These are phyloP conservation scores for Cutaneotrichosporon sp. DNA, from an alignment of 1,284 basidiomycete genomes.

Conservation along the genomic window DNA sequence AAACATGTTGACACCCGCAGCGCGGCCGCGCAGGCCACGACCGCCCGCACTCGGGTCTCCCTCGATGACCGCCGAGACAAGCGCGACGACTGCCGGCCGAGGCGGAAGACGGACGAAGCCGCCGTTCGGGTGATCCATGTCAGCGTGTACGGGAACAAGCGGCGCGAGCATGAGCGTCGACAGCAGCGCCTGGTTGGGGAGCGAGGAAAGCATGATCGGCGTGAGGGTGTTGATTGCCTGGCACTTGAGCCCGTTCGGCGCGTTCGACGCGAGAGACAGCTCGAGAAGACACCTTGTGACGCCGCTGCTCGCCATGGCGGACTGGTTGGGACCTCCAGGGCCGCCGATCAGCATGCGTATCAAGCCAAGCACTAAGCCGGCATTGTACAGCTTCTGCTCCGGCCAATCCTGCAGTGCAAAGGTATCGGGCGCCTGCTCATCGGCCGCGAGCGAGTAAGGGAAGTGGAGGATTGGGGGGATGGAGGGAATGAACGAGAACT, in stretches of 20 bases:
- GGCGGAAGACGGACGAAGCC: constrained; percentile 52
- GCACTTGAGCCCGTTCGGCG: constrained; percentile 79
- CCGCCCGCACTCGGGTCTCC: constrained; percentile 46
- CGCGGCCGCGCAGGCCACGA: constrained; percentile 49
- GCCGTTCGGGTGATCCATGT: constrained; percentile 51
- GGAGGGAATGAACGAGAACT: constrained; percentile 77
- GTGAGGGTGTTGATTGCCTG: constrained; percentile 80
- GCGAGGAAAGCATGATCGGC: constrained; percentile 56
- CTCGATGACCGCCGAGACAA: constrained; percentile 48
- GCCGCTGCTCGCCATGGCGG: constrained; percentile 59
- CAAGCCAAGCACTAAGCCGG: constrained; percentile 73
- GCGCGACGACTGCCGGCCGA: constrained; percentile 52
- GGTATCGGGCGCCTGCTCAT: constrained; percentile 74
- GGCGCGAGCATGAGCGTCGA: constrained; percentile 52
- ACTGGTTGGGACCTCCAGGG: constrained; percentile 66
- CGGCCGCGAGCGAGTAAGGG: constrained; percentile 65
- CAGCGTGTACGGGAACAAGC: constrained; percentile 52
- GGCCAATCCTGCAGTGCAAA: constrained; percentile 98
- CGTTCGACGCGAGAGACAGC: constrained; percentile 85
- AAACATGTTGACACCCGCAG: constrained; percentile 56
- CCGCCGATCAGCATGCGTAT: constrained; percentile 62
- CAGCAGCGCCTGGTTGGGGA: constrained; percentile 58
- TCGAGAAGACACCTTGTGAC: constrained; percentile 83
- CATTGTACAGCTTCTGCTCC: constrained; percentile 78
- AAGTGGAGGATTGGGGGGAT: constrained; percentile 83